These are phyloP conservation scores for Selenicereus undatus DNA, from an alignment of 148 eudicot genomes.

Conservation along the genomic window DNA sequence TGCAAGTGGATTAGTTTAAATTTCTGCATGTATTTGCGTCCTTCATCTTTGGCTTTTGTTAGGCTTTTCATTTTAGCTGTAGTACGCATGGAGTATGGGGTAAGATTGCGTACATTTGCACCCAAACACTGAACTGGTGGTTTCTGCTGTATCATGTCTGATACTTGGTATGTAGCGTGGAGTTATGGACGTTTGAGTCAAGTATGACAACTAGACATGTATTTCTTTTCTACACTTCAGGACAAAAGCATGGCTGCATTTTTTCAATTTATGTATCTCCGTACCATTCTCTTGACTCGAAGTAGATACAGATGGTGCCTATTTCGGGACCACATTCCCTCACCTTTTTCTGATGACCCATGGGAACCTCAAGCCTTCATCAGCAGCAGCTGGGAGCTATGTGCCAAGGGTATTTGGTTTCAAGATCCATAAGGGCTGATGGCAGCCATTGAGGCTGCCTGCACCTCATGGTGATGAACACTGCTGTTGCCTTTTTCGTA, in stretches of 20 bases:
- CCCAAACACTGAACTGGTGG: background rate
- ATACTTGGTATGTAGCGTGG: too few species aligned
- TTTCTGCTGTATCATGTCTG: too few species aligned
- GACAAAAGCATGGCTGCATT: too few species aligned
- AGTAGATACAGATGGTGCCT: conserved; percentile 69
- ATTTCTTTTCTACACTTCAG: too few species aligned
- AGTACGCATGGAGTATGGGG: background rate
- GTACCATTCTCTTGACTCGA: conserved; percentile 37
- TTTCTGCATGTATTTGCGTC: too few species aligned
- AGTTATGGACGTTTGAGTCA: too few species aligned
- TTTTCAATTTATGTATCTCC: background rate
- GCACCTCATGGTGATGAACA: background rate
- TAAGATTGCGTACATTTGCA: background rate
- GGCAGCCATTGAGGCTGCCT: background rate
- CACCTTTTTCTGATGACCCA: conserved; percentile 77
- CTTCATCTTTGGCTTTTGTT: too few species aligned
- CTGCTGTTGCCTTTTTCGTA: background rate
- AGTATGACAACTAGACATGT: too few species aligned
- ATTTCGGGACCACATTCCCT: conserved; percentile 77
- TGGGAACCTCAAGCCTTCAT: conserved; percentile 58
- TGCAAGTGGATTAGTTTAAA: too few species aligned
- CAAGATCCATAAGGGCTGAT: conserved; percentile 72
- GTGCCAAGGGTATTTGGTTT: conserved; percentile 72
- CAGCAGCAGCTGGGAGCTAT: conserved; percentile 46
- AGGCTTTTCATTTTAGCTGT: background rate